These are phyloP conservation scores for Glycine tomentella DNA, from an alignment of 306 rosid genomes.

Conservation along the genomic window DNA sequence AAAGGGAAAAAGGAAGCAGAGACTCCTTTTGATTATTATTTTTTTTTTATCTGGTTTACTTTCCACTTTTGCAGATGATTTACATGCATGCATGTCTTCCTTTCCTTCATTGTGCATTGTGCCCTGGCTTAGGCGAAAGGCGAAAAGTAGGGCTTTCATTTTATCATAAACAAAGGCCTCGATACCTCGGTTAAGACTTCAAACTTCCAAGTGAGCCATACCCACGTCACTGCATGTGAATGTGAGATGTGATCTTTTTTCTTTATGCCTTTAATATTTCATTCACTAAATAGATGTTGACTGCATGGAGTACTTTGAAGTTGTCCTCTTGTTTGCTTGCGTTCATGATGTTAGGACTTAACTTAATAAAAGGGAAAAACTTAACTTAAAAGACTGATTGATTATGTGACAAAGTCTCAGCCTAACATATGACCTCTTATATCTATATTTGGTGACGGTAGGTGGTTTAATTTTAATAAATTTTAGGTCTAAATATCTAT, in stretches of 20 bases:
- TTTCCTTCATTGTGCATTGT: background rate
- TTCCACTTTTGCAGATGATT: slow-evolving; percentile 32
- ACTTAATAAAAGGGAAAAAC: too few relatives aligned
- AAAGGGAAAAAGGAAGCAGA: slow-evolving; percentile 48
- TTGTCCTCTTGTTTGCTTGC: background rate
- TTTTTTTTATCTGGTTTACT: background rate
- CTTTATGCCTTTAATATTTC: background rate
- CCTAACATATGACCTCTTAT: too few relatives aligned
- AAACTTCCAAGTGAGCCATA: background rate
- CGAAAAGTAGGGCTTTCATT: slow-evolving; percentile 22
- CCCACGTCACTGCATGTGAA: slow-evolving; percentile 21
- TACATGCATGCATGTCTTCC: slow-evolving; percentile 39
- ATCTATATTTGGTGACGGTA: too few relatives aligned
- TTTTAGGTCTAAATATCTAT: too few relatives aligned
- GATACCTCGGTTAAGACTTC: background rate
- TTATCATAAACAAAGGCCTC: background rate
- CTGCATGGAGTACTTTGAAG: background rate
- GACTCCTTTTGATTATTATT: slow-evolving; percentile 3
- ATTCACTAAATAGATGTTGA: background rate
- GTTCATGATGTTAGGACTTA: too few relatives aligned
- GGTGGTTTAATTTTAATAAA: too few relatives aligned
- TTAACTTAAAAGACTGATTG: too few relatives aligned
- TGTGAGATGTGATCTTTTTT: background rate
- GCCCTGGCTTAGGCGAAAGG: background rate
- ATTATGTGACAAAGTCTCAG: too few relatives aligned